Evolutionary conservation across 768 basidiomycete species (phyloP).

Genomic region (Mycena galopus): DNA sequence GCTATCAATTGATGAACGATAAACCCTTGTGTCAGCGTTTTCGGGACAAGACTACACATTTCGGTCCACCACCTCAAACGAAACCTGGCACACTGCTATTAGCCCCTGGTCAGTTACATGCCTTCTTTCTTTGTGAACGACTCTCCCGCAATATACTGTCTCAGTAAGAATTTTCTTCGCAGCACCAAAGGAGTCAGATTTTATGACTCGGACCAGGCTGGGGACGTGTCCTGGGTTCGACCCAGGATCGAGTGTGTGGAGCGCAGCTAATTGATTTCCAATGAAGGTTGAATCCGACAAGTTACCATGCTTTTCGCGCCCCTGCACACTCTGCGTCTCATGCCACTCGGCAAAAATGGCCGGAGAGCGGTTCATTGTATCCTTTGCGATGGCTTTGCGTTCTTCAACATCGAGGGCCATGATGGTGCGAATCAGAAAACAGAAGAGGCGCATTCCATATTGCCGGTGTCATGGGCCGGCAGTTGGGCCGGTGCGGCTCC

Average conservation of each 20-base stretch:
- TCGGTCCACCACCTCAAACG: too few species aligned
- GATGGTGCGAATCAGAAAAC: conserved; percentile 3
- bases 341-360: conserved; percentile 42
- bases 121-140: too few species aligned
- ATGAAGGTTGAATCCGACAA: conserved; percentile 46
- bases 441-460: too few species aligned
- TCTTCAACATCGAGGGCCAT: conserved; percentile 5
- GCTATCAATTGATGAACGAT: too few species aligned
- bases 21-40: too few species aligned
- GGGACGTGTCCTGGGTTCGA: conserved; percentile 31
- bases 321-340: too few species aligned
- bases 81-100: too few species aligned
- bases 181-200: conserved; percentile 53
- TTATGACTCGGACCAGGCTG: conserved; percentile 44
- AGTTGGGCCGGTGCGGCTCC: too few species aligned
- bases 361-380: conserved; percentile 30
- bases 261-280: conserved; percentile 42
- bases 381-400: conserved; percentile 18
- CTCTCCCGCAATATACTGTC: too few species aligned
- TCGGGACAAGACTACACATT: too few species aligned
- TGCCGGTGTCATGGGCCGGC: too few species aligned
- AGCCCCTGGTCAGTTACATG: too few species aligned
- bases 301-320: conserved; percentile 48
- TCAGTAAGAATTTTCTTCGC: conserved; percentile 34
- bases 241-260: conserved; percentile 33